A percentile compares a stretch with the other conserved stretches of the same genome.
Evolutionary conservation across 805 yeast genomes (phyloP).

Genomic region (Wickerhamiella alocasiicola): DNA sequence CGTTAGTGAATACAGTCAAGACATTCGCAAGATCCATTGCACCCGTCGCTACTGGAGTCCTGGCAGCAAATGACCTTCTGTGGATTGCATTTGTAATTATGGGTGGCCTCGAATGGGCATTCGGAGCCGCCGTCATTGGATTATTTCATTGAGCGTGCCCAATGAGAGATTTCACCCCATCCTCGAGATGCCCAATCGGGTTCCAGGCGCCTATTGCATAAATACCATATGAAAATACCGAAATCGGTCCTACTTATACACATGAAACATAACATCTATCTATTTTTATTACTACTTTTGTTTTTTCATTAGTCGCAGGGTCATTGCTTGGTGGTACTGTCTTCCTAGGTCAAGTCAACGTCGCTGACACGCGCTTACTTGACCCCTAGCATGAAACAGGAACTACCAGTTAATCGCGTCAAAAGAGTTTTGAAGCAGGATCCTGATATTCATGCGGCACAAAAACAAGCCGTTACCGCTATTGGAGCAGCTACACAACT

Average conservation of each 20-base stretch:
- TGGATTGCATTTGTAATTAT: slow-evolving; percentile 26
- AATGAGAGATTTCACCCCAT: too few relatives aligned
- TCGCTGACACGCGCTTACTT: not conserved
- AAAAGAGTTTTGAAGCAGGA: slow-evolving; percentile 64
- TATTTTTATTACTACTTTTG: too few relatives aligned
- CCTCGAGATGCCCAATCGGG: too few relatives aligned
- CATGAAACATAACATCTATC: too few relatives aligned
- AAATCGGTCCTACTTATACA: too few relatives aligned
- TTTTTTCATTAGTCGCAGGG: too few relatives aligned
- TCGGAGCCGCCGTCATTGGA: slow-evolving; percentile 15
- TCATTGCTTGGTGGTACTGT: too few relatives aligned
- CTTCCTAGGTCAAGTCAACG: too few relatives aligned
- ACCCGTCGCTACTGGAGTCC: slow-evolving; percentile 63
- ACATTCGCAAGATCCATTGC: slow-evolving; percentile 77
- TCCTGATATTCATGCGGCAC: slow-evolving; percentile 55
- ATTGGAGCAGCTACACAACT: slow-evolving; percentile 69
- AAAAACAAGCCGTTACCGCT: slow-evolving; percentile 60
- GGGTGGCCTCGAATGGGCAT: slow-evolving; percentile 26
- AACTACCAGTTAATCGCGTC: slow-evolving; percentile 53
- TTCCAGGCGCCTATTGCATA: too few relatives aligned
- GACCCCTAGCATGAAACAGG: slow-evolving; percentile 4
- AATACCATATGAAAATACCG: too few relatives aligned
- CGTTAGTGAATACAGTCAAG: slow-evolving; percentile 74
- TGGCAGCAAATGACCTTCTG: slow-evolving; percentile 37
- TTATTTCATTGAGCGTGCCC: slow-evolving; percentile 5